Conservation (phyloP, 441 rosid species). For the Corymbia citriodora region DNA sequence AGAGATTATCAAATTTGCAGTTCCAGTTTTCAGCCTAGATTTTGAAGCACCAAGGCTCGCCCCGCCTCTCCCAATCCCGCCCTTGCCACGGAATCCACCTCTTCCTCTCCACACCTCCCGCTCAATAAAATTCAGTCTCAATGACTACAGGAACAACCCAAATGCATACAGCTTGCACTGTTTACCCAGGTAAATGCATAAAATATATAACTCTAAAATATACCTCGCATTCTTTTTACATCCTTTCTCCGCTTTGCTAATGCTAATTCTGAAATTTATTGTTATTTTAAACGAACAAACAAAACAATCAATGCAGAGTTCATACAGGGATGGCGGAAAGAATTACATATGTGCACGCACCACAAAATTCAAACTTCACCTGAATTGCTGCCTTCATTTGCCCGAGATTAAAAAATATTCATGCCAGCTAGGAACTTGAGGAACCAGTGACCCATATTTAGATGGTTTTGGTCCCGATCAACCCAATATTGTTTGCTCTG, state of each 20-base stretch:
- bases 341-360: neutral
- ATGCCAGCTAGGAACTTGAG: conserved; percentile 12
- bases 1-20: neutral
- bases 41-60: neutral
- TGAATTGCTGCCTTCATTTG: conserved; percentile 4
- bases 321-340: neutral
- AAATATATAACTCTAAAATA: neutral
- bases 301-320: neutral
- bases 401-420: conserved; percentile 4
- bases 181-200: neutral
- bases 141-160: neutral
- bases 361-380: neutral
- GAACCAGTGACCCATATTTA: neutral
- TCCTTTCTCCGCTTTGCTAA: neutral
- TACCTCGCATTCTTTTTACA: neutral
- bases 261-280: neutral
- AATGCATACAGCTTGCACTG: neutral
- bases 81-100: neutral
- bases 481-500: conserved; percentile 20
- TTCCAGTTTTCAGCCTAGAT: neutral
- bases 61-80: neutral
- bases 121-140: neutral
- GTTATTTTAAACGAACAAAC: neutral
- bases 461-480: neutral
- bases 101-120: neutral